Evolutionary conservation across 768 basidiomycete species (phyloP).

Genomic region (Astraeus odoratus): DNA sequence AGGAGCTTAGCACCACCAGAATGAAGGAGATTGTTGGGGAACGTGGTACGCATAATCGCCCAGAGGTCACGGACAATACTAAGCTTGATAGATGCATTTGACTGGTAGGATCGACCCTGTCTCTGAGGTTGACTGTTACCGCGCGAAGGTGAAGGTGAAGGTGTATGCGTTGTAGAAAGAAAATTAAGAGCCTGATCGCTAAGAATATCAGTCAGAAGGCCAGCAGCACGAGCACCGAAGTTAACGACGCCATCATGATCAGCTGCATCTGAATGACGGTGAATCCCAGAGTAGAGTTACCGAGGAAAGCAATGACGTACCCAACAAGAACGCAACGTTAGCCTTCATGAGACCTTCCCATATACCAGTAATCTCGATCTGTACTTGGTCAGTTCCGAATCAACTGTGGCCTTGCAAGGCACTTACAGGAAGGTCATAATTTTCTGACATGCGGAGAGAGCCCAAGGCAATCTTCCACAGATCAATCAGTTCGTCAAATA

Average conservation of each 20-base stretch:
- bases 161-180: constrained; percentile 18
- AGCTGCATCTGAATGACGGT: constrained; percentile 31
- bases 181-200: constrained; percentile 42
- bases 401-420: background rate
- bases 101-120: constrained; percentile 9
- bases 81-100: constrained; percentile 50
- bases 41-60: constrained; percentile 35
- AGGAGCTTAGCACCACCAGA: constrained; percentile 42
- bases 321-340: constrained; percentile 39
- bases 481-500: constrained; percentile 44
- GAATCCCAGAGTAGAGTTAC: constrained; percentile 2
- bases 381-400: constrained; percentile 2
- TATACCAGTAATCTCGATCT: constrained; percentile 43
- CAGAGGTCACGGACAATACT: constrained; percentile 53
- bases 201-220: constrained; percentile 44
- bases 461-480: constrained; percentile 46
- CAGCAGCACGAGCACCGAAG: constrained; percentile 35
- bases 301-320: constrained; percentile 24
- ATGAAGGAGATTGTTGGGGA: constrained; percentile 37
- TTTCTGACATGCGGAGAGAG: constrained; percentile 39
- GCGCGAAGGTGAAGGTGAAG: constrained; percentile 5
- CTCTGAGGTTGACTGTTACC: background rate
- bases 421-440: constrained; percentile 46
- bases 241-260: constrained; percentile 33
- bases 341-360: constrained; percentile 54